Evolutionary conservation across 176 grass and related monocot genomes (phyloP).

Genomic region (Triticum dicoccoides): DNA sequence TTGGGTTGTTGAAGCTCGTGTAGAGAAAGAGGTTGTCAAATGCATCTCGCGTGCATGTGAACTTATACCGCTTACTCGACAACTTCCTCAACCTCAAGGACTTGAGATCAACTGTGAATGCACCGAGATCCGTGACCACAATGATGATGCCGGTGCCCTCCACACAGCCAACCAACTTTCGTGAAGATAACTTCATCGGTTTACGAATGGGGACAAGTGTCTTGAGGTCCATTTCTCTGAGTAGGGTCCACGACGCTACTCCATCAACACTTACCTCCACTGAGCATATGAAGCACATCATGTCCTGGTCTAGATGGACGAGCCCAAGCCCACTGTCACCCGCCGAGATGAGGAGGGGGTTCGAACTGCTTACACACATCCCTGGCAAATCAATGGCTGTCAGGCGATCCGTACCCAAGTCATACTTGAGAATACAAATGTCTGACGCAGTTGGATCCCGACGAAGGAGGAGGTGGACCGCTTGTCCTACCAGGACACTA

Average conservation of each 20-base stretch:
- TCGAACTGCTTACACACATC: neutral
- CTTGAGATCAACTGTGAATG: neutral
- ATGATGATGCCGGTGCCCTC: neutral
- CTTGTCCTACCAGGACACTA: neutral
- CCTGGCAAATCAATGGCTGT: neutral
- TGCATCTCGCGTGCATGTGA: accelerated
- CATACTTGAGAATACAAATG: neutral
- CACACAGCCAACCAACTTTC: neutral
- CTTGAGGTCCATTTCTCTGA: neutral
- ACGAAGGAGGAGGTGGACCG: neutral
- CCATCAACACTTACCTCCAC: neutral
- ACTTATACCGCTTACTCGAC: neutral
- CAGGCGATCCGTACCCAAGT: neutral
- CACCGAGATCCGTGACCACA: neutral
- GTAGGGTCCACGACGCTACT: neutral
- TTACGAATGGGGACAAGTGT: neutral
- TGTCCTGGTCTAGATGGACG: neutral
- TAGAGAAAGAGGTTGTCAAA: neutral
- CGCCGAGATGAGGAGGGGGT: neutral
- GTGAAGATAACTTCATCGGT: neutral
- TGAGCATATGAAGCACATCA: neutral
- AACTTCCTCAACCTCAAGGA: neutral
- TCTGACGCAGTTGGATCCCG: no score
- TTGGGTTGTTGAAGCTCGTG: neutral
- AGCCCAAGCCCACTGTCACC: neutral